Evolutionary conservation across 2,329 filamentous ascomycete species (phyloP).

Genomic region (Peltaster fructicola): DNA sequence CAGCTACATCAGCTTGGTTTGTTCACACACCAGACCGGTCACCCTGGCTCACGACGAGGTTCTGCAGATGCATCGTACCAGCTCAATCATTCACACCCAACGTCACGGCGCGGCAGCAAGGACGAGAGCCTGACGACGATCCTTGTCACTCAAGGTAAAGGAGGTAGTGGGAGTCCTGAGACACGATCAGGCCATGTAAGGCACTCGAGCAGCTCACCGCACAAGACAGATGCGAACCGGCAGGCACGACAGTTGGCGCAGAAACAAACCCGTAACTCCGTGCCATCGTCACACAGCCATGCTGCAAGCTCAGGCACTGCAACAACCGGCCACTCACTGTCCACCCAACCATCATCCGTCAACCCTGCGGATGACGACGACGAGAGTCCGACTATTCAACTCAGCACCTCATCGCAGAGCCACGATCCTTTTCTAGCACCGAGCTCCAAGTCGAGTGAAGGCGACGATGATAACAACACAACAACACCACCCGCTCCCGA

Average conservation of each 20-base stretch:
- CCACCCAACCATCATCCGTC: slow-evolving; percentile 18
- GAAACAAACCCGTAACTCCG: slow-evolving; percentile 13
- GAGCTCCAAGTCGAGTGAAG: slow-evolving; percentile 1
- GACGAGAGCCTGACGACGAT: slow-evolving; percentile 20
- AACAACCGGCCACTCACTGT: slow-evolving; percentile 14
- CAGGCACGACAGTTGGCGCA: too few species aligned
- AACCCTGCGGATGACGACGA: slow-evolving; percentile 13
- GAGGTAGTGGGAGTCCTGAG: slow-evolving; percentile 10
- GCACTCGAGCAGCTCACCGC: slow-evolving; percentile 8
- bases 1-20: slow-evolving; percentile 16
- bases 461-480: slow-evolving; percentile 2
- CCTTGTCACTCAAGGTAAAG: slow-evolving; percentile 16
- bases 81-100: slow-evolving; percentile 16
- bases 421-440: slow-evolving; percentile 1
- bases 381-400: slow-evolving; percentile 3
- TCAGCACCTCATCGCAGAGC: slow-evolving; percentile 1
- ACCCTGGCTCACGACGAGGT: slow-evolving; percentile 15
- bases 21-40: slow-evolving; percentile 13
- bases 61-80: slow-evolving; percentile 19
- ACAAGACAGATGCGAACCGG: slow-evolving; percentile 5
- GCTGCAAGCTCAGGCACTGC: slow-evolving; percentile 17
- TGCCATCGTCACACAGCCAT: slow-evolving; percentile 17
- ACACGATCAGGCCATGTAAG: slow-evolving; percentile 6
- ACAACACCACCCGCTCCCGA: slow-evolving; percentile 2
- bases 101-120: slow-evolving; percentile 17